Evolutionary conservation across 2,329 filamentous ascomycete genomes (phyloP), one percentile per base, ranked within the genome.

Genomic region (Nannizziopsis barbatae): DNA sequence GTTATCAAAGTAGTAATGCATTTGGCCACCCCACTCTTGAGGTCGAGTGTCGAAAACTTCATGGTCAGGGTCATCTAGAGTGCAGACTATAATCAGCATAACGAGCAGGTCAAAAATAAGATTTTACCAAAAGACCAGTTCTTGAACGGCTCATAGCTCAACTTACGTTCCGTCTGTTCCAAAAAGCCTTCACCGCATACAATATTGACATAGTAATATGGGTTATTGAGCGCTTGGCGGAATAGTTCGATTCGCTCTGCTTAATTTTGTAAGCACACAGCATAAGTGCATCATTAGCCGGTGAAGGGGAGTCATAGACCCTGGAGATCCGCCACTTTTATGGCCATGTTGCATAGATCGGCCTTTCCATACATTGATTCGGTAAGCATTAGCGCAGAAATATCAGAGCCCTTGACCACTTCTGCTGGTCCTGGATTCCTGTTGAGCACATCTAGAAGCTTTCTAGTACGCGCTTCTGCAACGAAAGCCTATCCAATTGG

Each of bases 171-270:
- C 10, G 9, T 18, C 35, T 38, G 35, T 39, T 36, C 22, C 42
- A 45, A 22, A 32, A 45, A 45, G 5, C 7, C 35, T 39, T 45
- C 43, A 5, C 43, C 33, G 38, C 43, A 45, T 45, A 45, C 43
- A 39, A 45, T 45, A 31, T 45, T 38, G 43, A 45, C 33, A 32
- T 45, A 38, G 31, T 45, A 45, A 2, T 15, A 2, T 7, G 43
- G 33, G 2, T 45, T 31, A 30, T 39, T 7, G 2, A 45, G 35
- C 17, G 11, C 6, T 14, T 38, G 10, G 18, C 18, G 18, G n/a
- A 45, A 38, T 18, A 32, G 37, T 31, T 9, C 35, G 15, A 45
- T 45, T 39, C 35, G 37, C 27, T 38, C 43, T 45, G 37, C 2
- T 45, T 35, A 31, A 18, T 17, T 27, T 7, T 7, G 22, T 27